Conservation (phyloP, 108 stramenopile genomes). For the Stephanodiscus minutulus region DNA sequence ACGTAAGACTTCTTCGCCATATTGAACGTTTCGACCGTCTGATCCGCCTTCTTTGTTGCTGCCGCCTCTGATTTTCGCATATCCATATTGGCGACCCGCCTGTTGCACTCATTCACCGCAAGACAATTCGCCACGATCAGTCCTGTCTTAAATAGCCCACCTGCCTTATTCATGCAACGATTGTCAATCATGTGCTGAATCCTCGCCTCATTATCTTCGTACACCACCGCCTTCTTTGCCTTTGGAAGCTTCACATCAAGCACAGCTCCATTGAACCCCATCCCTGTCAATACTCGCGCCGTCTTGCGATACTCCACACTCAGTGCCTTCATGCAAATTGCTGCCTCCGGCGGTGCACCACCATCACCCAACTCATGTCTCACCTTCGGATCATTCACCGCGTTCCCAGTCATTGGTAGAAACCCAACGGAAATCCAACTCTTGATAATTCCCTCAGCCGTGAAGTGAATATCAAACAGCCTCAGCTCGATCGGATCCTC, state of each 20-base stretch:
- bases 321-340: no score
- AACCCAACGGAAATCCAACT: conserved; percentile 16
- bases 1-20: not conserved
- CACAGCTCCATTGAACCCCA: not conserved
- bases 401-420: conserved; percentile 12
- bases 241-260: not conserved
- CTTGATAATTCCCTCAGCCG: not conserved
- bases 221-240: not conserved
- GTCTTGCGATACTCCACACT: no score
- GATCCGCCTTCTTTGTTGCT: no score
- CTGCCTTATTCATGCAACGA: not conserved
- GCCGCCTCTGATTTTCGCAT: not conserved
- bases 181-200: not conserved
- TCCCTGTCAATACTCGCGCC: no score
- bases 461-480: conserved; percentile 14
- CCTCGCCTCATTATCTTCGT: not conserved
- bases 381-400: conserved; percentile 16
- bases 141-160: not conserved
- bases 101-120: not conserved
- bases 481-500: conserved; percentile 10
- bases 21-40: no score
- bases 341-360: no score
- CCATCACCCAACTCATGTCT: conserved; percentile 1
- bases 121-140: not conserved
- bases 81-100: not conserved